These are phyloP conservation scores for Allantophomopsis lycopodina DNA, from an alignment of 2,329 filamentous ascomycete genomes.

Conservation along the genomic window DNA sequence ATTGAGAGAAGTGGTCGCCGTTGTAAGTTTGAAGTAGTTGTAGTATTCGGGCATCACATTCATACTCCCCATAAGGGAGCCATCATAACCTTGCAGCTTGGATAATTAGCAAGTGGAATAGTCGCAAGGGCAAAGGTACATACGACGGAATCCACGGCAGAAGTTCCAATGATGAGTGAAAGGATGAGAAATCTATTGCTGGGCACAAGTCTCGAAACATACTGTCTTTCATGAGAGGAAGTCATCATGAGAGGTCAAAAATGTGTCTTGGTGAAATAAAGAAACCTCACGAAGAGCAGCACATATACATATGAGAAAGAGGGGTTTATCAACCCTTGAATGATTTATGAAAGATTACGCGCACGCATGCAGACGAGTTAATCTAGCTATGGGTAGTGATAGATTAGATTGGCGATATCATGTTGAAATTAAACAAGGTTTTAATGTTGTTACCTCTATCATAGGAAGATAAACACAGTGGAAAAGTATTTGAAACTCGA, in stretches of 20 bases:
- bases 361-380: too few species aligned
- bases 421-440: too few species aligned
- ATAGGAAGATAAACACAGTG: too few species aligned
- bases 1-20: slow-evolving; percentile 19
- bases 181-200: slow-evolving; percentile 3
- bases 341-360: too few species aligned
- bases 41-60: slow-evolving; percentile 21
- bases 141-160: slow-evolving; percentile 6
- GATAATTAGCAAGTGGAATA: not conserved
- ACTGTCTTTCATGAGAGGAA: slow-evolving; percentile 2
- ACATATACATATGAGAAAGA: too few species aligned
- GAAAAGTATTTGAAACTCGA: too few species aligned
- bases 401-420: too few species aligned
- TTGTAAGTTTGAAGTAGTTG: slow-evolving; percentile 19
- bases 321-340: too few species aligned
- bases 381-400: too few species aligned
- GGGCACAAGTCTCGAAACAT: slow-evolving; percentile 5
- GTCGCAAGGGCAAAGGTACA: not conserved
- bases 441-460: too few species aligned
- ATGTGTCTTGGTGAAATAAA: too few species aligned
- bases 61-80: slow-evolving; percentile 20
- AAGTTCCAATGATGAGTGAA: slow-evolving; percentile 3
- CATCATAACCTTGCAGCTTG: slow-evolving; percentile 15
- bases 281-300: too few species aligned
- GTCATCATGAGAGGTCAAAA: not conserved